Percentiles rank a stretch among this genome's conserved stretches.
Conservation (phyloP, 768 basidiomycete genomes). For the Paxillus rubicundulus region DNA sequence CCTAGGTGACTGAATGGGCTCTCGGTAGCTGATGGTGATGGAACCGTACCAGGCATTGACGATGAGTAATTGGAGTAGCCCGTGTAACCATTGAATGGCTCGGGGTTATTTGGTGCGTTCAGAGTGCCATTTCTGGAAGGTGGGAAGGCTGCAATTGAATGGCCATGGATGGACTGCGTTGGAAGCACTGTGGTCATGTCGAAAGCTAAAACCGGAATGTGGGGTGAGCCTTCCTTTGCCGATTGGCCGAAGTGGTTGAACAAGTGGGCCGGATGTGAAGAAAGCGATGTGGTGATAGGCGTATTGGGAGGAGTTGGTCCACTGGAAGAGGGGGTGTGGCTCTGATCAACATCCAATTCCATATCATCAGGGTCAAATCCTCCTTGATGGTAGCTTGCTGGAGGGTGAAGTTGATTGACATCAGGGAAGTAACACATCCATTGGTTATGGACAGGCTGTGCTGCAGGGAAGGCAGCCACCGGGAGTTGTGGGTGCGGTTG, state of each 20-base stretch:
- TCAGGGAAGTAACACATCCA: conserved; percentile 31
- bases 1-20: too few relatives aligned
- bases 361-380: conserved; percentile 76
- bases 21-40: conserved; percentile 33
- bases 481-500: conserved; percentile 33
- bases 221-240: conserved; percentile 26
- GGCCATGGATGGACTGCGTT: conserved; percentile 39
- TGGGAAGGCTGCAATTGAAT: conserved; percentile 35
- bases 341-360: conserved; percentile 69
- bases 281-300: conserved; percentile 42
- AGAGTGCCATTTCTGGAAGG: conserved; percentile 28
- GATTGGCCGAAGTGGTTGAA: conserved; percentile 32
- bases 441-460: conserved; percentile 30
- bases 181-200: conserved; percentile 55
- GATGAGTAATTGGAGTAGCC: conserved; percentile 65
- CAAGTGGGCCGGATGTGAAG: conserved; percentile 33
- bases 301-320: conserved; percentile 41
- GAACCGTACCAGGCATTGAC: conserved; percentile 55
- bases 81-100: conserved; percentile 69
- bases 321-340: conserved; percentile 49
- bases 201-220: conserved; percentile 45
- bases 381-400: conserved; percentile 32
- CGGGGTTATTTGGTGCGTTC: conserved; percentile 35
- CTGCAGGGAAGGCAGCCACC: conserved; percentile 33
- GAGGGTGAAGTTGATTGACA: conserved; percentile 20